Base-by-base conservation (phyloP, 495 filamentous ascomycete genomes). In the Penicillium goetzii region DNA sequence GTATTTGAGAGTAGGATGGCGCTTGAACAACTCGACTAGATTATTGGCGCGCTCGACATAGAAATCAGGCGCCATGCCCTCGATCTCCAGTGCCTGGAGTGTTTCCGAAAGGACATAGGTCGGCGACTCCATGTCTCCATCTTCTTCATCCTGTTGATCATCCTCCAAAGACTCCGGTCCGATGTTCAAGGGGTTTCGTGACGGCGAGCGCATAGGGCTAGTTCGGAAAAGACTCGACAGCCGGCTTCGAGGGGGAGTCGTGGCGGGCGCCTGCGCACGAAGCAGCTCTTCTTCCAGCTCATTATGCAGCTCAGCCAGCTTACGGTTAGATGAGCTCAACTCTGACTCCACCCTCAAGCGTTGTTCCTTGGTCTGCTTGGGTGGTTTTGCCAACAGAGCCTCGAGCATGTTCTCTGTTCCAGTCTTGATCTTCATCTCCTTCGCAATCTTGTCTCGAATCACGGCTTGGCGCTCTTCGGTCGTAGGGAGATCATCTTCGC, bases 321-420 rank as follows among this genome's bases (percentile, higher is more conserved):
- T 92, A 68, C 86, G 84, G 71, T 96, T 98, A n/a, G 93, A 93
- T 26, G 90, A 86, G 73, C 87, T 93, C 59, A 98, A 83, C 78
- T 99, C 94, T 56, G 88, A 88, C 77, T 99, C 96, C 9, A 97
- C 94, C 69, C 86, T 83, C 56, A 87, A 80, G 58, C 92, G 86
- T 74, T 97, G 96, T 53, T 97, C 93, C 69, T 92, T 97, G 23
- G 91, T 90, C 71, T 98, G 93, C 74, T 98, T 99, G 14, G 90
- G 88, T 71, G 95, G 97, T 76, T 99, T 99, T n/a, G 87, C 81
- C 69, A 96, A 90, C 61, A 99, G 74, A 19, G 94, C 95, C 78
- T 97, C 95, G 56, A 99, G 77, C 84, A 98, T 86, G 73, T 99
- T 99, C 82, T 99, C 95, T 56, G 93, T 97, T 26, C 95, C 95